Conservation (phyloP, 1,284 basidiomycete genomes). For the Boletus smithii region DNA sequence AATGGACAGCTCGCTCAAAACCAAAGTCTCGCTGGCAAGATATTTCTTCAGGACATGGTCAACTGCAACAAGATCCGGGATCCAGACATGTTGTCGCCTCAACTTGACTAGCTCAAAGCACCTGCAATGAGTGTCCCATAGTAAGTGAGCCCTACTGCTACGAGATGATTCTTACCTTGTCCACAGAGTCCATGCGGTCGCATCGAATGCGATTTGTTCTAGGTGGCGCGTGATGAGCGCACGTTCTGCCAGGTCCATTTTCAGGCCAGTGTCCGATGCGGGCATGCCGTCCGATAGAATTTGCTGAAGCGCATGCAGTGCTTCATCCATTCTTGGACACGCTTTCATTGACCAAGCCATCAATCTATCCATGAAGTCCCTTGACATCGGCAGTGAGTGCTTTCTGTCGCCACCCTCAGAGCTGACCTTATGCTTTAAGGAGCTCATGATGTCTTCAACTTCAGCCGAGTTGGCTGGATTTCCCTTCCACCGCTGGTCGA, state of each 20-base stretch:
- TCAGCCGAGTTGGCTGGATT: slow-evolving; percentile 1
- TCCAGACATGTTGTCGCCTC: background rate
- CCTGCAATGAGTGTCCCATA: background rate
- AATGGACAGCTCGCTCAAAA: background rate
- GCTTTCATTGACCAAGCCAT: background rate
- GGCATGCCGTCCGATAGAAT: background rate
- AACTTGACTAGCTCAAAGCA: background rate
- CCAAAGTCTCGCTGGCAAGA: background rate
- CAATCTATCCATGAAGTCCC: slow-evolving; percentile 1
- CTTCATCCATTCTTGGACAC: background rate
- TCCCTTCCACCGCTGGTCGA: background rate
- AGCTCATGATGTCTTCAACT: slow-evolving; percentile 1
- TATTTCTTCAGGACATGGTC: slow-evolving; percentile 3
- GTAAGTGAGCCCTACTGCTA: background rate
- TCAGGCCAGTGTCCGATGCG: background rate
- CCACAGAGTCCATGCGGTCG: background rate
- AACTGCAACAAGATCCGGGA: background rate
- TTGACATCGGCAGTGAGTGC: slow-evolving; percentile 5
- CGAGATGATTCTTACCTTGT: background rate
- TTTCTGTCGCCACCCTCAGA: slow-evolving; percentile 1
- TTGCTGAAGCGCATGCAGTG: background rate
- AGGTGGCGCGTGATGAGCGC: background rate
- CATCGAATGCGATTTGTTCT: background rate
- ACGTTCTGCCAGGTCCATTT: background rate
- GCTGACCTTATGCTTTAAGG: slow-evolving; percentile 8